These are phyloP conservation scores for Labyrinthula sp. DNA, from an alignment of 352 stramenopile species.

Conservation along the genomic window DNA sequence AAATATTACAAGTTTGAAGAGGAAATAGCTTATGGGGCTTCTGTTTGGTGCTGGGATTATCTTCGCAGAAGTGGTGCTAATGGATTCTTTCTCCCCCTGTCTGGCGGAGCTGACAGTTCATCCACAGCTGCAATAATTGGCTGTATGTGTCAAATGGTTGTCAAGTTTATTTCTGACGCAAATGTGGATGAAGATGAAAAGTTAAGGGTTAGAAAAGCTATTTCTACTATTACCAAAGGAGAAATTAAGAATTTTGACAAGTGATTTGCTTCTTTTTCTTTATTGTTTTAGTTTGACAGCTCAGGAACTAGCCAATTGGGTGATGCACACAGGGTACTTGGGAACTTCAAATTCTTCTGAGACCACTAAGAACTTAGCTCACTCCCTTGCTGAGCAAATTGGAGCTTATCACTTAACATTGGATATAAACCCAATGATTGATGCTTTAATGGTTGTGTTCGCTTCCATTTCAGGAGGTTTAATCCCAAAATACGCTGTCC, in stretches of 20 bases:
- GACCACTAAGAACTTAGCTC: slow-evolving; percentile 63
- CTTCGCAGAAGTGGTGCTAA: slow-evolving; percentile 56
- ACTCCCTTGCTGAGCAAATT: slow-evolving; percentile 62
- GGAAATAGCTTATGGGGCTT: slow-evolving; percentile 83
- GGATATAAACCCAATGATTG: slow-evolving; percentile 81
- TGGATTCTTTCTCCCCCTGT: slow-evolving; percentile 87
- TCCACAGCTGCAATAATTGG: slow-evolving; percentile 85
- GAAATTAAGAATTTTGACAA: slow-evolving; percentile 38
- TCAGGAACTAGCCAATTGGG: slow-evolving; percentile 60
- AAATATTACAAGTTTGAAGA: slow-evolving; percentile 62
- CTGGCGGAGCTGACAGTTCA: slow-evolving; percentile 80
- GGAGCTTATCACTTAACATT: slow-evolving; percentile 81
- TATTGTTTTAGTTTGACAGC: slow-evolving; percentile 6
- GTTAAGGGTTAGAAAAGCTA: slow-evolving; percentile 5
- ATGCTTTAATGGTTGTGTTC: slow-evolving; percentile 51
- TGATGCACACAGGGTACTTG: slow-evolving; percentile 95
- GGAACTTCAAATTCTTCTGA: slow-evolving; percentile 78
- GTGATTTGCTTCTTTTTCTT: neutral
- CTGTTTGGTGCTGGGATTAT: slow-evolving; percentile 98
- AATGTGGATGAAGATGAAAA: slow-evolving; percentile 8
- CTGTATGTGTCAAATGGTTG: slow-evolving; percentile 86
- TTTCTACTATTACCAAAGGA: slow-evolving; percentile 34
- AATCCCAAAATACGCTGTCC: slow-evolving; percentile 58
- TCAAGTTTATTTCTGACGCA: slow-evolving; percentile 10
- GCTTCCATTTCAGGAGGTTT: slow-evolving; percentile 46